A percentile compares a stretch with the other conserved stretches of the same genome.
phyloP scores from a whole-genome alignment of 371 early-diverging fungal genomes.

The Entomophthora muscae region DNA sequence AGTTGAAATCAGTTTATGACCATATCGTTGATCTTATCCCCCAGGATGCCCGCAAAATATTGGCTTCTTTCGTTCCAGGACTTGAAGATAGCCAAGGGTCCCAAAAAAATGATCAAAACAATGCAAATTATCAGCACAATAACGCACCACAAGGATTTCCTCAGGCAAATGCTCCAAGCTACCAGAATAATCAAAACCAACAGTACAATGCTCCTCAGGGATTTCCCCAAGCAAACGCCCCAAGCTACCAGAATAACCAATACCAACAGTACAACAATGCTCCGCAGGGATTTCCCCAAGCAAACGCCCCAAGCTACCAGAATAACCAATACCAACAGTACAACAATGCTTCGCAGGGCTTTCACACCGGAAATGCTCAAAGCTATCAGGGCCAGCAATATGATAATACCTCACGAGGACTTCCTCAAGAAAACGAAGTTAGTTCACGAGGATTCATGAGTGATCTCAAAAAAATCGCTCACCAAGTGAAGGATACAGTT shows the following conservation, averaged over 20 bases:
- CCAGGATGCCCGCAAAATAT: slow-evolving; percentile 6
- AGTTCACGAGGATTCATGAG: slow-evolving; percentile 1
- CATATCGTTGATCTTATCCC: neutral
- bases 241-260: no score
- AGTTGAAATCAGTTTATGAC: slow-evolving; percentile 3
- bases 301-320: no score
- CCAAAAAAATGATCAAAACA: slow-evolving; percentile 5
- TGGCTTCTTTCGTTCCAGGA: slow-evolving; percentile 1
- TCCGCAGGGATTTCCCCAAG: no score
- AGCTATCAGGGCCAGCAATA: neutral
- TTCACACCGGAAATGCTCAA: neutral
- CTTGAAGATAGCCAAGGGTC: neutral
- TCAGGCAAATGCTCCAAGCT: no score
- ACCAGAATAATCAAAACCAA: slow-evolving; percentile 3
- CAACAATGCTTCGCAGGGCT: neutral
- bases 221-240: no score
- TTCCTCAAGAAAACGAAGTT: neutral
- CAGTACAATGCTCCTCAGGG: neutral
- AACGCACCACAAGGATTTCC: neutral
- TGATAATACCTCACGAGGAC: neutral
- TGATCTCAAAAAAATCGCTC: slow-evolving; percentile 3
- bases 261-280: no score
- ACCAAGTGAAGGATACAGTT: neutral
- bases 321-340: neutral
- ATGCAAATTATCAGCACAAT: neutral